A percentile compares a stretch with the other conserved stretches of the same genome.
Evolutionary conservation across 148 eudicot species (phyloP).

Genomic region (Cornus florida): DNA sequence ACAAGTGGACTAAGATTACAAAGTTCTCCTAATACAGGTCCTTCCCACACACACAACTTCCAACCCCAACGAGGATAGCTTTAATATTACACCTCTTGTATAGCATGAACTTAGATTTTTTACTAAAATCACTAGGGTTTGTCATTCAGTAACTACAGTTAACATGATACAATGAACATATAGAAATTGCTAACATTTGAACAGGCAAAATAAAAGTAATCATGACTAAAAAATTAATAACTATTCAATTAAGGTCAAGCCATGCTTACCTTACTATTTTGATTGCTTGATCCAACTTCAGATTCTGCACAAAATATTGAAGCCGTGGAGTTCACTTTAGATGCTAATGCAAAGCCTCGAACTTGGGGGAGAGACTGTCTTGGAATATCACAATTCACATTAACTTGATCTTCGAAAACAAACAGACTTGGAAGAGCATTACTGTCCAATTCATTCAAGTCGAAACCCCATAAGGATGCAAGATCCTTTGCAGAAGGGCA

Average conservation of each 20-base stretch:
- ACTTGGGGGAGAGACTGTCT: conserved; percentile 6
- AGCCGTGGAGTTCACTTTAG: conserved; percentile 9
- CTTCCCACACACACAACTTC: neutral
- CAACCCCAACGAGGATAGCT: neutral
- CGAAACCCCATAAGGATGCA: conserved; percentile 61
- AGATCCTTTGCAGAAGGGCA: conserved; percentile 70
- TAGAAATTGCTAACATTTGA: neutral
- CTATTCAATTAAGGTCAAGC: neutral
- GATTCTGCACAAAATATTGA: conserved; percentile 14
- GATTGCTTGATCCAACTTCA: conserved; percentile 22
- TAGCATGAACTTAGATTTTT: neutral
- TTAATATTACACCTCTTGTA: no score
- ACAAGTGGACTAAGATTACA: neutral
- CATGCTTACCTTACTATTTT: conserved; percentile 32
- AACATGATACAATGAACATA: neutral
- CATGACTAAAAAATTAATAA: neutral
- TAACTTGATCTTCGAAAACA: conserved; percentile 11
- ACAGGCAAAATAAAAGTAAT: neutral
- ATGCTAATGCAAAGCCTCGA: neutral
- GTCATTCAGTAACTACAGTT: neutral
- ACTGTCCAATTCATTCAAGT: conserved; percentile 23
- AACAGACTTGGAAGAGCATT: conserved; percentile 11
- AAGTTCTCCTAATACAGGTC: neutral
- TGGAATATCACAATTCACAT: neutral
- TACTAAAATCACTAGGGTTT: neutral